Conservation (phyloP, 2,329 filamentous ascomycete species). For the Colletotrichum siamense region DNA sequence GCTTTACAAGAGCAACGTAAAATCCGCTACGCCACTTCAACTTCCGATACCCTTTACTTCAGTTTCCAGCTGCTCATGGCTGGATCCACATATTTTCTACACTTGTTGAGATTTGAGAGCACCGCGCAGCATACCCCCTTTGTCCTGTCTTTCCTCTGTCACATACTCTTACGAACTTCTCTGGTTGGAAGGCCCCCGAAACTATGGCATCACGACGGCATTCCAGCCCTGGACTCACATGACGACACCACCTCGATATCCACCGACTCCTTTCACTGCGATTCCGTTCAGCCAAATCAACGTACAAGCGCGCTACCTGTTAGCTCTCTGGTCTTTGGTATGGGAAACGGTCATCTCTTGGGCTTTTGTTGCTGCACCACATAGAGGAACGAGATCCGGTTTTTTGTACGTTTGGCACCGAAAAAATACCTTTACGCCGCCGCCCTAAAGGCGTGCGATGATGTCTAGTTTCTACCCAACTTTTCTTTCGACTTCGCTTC, state of each 20-base stretch:
- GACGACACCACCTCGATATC: slow-evolving; percentile 18
- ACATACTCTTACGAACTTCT: slow-evolving; percentile 24
- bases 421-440: slow-evolving; percentile 22
- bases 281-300: background rate
- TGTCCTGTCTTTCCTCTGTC: slow-evolving; percentile 20
- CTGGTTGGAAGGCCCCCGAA: slow-evolving; percentile 7
- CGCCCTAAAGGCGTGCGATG: background rate
- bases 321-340: background rate
- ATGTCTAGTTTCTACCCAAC: slow-evolving; percentile 8
- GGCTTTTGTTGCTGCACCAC: background rate
- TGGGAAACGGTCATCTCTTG: background rate
- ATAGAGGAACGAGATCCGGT: slow-evolving; percentile 1
- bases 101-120: slow-evolving; percentile 30
- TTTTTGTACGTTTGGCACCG: slow-evolving; percentile 15
- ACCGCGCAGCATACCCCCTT: slow-evolving; percentile 40
- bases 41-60: slow-evolving; percentile 19
- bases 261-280: background rate
- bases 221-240: background rate
- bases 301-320: background rate
- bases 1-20: background rate
- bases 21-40: background rate
- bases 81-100: slow-evolving; percentile 3
- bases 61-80: background rate
- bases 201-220: slow-evolving; percentile 9
- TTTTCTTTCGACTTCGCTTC: slow-evolving; percentile 26